Conservation (phyloP, 2,329 filamentous ascomycete species). For the Paecilomyces niveus region DNA sequence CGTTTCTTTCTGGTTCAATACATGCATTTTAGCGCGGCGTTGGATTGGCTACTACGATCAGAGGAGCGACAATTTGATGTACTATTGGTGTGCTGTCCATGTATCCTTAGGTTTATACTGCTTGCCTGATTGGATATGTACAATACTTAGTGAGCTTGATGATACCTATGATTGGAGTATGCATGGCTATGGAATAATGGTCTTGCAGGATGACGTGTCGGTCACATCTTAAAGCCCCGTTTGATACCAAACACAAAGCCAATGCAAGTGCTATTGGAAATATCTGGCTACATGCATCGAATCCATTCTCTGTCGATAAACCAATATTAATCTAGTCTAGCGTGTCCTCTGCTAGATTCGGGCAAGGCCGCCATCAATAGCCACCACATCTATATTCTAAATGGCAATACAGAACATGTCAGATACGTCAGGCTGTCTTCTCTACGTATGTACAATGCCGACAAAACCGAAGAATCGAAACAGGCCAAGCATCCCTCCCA, state of each 20-base stretch:
- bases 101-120: background rate
- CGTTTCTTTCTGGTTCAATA: background rate
- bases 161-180: background rate
- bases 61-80: slow-evolving; percentile 2
- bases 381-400: background rate
- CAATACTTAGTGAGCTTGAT: background rate
- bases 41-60: slow-evolving; percentile 1
- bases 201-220: background rate
- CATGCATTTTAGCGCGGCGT: background rate
- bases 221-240: background rate
- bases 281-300: background rate
- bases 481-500: background rate
- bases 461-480: background rate
- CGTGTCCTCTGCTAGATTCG: background rate
- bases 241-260: background rate
- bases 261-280: background rate
- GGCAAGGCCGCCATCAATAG: background rate
- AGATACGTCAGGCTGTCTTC: background rate
- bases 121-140: background rate
- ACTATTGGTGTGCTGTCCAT: background rate
- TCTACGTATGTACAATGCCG: background rate
- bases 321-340: background rate
- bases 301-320: background rate
- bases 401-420: background rate
- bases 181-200: background rate